phyloP scores from a whole-genome alignment of 441 rosid genomes.

The Erysimum cheiri region DNA sequence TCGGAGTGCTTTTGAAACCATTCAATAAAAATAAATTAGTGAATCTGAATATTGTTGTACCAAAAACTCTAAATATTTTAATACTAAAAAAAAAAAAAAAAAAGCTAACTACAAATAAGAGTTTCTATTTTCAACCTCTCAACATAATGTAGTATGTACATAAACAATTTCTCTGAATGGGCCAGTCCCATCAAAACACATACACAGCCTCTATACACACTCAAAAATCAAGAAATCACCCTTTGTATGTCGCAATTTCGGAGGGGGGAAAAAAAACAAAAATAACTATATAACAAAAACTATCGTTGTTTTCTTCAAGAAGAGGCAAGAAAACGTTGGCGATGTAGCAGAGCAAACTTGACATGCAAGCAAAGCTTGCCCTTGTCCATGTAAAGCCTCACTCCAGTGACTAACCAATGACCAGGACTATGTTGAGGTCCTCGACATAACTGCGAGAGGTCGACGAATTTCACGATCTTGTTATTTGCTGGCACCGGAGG shows the following conservation, averaged over 20 bases:
- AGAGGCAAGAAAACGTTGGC: constrained; percentile 41
- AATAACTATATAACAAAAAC: neutral
- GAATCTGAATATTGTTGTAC: neutral
- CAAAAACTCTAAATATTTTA: neutral
- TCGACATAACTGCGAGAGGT: constrained; percentile 69
- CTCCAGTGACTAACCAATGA: constrained; percentile 90
- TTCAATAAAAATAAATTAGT: no score
- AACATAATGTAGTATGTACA: constrained; percentile 1
- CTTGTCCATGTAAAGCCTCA: constrained; percentile 66
- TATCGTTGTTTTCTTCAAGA: constrained; percentile 2
- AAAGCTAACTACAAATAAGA: neutral
- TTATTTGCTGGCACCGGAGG: constrained; percentile 78
- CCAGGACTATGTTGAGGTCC: constrained; percentile 93
- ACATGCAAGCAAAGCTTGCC: constrained; percentile 82
- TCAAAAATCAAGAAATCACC: constrained; percentile 28
- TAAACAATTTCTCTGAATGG: neutral
- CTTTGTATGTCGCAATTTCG: constrained; percentile 20
- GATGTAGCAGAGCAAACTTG: constrained; percentile 71
- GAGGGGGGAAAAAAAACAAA: neutral
- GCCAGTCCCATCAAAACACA: constrained; percentile 14
- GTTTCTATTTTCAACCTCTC: constrained; percentile 15
- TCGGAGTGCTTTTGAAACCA: no score
- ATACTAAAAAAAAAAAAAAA: neutral
- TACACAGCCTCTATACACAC: constrained; percentile 11
- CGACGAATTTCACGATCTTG: constrained; percentile 74